Evolutionary conservation across 169 alveolate species (phyloP), one percentile per base, ranked within the genome.

Genomic region (Eimeria maxima): DNA sequence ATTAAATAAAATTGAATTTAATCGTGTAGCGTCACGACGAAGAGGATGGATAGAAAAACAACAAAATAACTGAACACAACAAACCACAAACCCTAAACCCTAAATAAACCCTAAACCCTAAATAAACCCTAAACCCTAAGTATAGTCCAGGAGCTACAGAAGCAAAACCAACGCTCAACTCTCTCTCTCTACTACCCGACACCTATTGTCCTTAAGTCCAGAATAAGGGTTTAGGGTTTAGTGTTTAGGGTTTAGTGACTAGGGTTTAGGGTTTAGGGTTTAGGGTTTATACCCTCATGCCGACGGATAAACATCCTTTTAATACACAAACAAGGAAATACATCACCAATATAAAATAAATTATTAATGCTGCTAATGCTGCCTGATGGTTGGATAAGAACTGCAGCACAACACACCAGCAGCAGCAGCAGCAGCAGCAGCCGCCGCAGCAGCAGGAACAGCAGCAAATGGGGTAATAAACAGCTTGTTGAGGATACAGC

Each of bases 1-100:
- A 81, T 88, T 88, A 81, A 88, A 88, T 33, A 88, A 74, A 38
- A 88, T 29, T 3, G 94, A 88, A 60, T 88, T 88, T 55, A 88
- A 38, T 18, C 67, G 94, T 42, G 94, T 88, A 22, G 47, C 94
- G 84, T 88, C 94, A 10, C 67, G 63, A 63, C 45, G 6, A 69
- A 88, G 63, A 18, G 94, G 94, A 84, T 88, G 94, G 44, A 88
- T 69, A 7, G 81, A 78, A 27, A 88, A 29, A 47, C 63, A 33
- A 53, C 81, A 88, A 44, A 88, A 88, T 13, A 88, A 22, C 94
- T 88, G 84, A 38, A 88, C 5, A 27, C n/a, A 3, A 74, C 86
- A 27, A 33, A 74, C 24, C 24, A 5, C 11, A 50, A 50, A 50
- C 57, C 57, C 57, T 50, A 50, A 50, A 50, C 57, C 57, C 57